Evolutionary conservation across 805 yeast genomes (phyloP), one percentile per base, ranked within the genome.

Genomic region (Sugiyamaella floridensis): DNA sequence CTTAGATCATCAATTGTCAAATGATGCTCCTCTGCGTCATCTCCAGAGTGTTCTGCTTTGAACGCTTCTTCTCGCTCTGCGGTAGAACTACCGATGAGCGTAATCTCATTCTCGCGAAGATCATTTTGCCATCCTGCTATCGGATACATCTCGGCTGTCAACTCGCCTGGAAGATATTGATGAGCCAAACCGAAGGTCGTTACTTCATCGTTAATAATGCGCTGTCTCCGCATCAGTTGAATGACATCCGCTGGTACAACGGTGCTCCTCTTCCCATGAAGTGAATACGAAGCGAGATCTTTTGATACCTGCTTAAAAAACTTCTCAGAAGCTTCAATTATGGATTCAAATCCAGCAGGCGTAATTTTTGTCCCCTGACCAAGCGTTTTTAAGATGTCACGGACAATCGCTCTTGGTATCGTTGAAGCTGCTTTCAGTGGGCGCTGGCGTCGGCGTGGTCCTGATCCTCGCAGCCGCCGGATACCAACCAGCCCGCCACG

Each of bases 251-350:
- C 54, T 9, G 64, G 55, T 14, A 66, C 64, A 5, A 72, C 60
- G 1, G 58, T 58, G 40, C 58, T 60, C n/a, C 64, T 45, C 29
- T 53, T 57, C 1, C 71, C 63, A 53, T 72, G 75, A 1, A 57
- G 56, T 0, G 74, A 60, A 46, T 70, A 72, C 0, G 68, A 65
- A 1, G 52, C 49, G 4, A 72, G 50, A 50, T 68, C 74, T 1
- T 54, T 54, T 1, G 65, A 34, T 1, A 60, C 48, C 40, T 64
- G 68, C 19, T 60, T 63, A 40, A 72, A 62, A 53, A 60, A 72
- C 16, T 43, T 44, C 2, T 64, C 58, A 2, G 71, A 61, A 1
- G 67, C 63, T 2, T 58, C 58, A 6, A 56, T 34, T 1, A 71
- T 20, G 1, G 62, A 56, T 0, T 59, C 55, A 2, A 57, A 11